Evolutionary conservation across 768 basidiomycete genomes (phyloP), one percentile per base, ranked within the genome.

Genomic region (Termitomyces titanicus): DNA sequence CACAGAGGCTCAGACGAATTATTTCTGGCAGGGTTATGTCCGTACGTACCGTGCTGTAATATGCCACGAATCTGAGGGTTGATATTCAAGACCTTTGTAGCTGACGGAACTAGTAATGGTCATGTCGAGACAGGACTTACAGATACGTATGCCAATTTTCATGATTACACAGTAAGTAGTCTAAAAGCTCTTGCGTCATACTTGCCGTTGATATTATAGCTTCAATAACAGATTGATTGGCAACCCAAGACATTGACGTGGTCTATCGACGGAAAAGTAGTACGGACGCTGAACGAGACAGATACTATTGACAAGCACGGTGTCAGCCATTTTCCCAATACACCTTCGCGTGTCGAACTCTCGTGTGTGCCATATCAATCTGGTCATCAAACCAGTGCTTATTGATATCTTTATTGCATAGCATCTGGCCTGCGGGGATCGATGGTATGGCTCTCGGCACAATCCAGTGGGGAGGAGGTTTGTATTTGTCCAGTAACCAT

Each of bases 381-480:
- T n/a, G 1, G 13, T 38, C 20, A 25, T 34, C 18, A 7, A 50
- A 17, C 12, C 22, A 11, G n/a, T 49, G 7, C 25, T 53, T 15
- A 59, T 18, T n/a, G n/a, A n/a, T n/a, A n/a, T n/a, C 22, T 48
- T 17, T 4, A 3, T 27, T 12, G n/a, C 17, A 9, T 54, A 79
- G 87, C 57, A 61, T 94, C 51, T 94, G 92, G 91, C 87, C 91
- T n/a, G 87, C 88, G 6, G 92, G 92, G 31, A 85, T 89, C 63
- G 54, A 74, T 37, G 64, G 76, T 9, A 77, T 75, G 33, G 74
- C 89, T 8, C 70, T 73, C 47, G 92, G 92, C 24, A 92, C 88
- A 8, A 71, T 95, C 33, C 62, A 80, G 53, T 95, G 92, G 92
- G 79, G 84, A 15, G 89, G 89, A 58, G 92, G 84, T 71, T 47